phyloP scores from a whole-genome alignment of 1,284 basidiomycete genomes.

The Heterobasidion annosum region DNA sequence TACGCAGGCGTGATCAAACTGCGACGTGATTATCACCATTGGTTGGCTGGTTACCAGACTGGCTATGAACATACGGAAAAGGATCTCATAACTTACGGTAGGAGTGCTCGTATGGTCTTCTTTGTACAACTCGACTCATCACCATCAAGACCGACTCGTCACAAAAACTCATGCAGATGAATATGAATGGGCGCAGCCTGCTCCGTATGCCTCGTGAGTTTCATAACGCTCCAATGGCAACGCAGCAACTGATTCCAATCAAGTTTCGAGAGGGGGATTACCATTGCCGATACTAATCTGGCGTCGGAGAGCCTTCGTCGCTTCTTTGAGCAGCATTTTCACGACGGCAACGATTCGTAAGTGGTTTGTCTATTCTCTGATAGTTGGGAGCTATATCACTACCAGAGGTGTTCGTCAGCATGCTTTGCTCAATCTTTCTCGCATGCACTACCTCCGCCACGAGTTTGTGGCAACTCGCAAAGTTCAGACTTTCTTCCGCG shows the following conservation, averaged over 20 bases:
- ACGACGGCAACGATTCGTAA: constrained; percentile 69
- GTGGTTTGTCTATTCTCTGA: constrained; percentile 17
- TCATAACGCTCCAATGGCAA: not conserved
- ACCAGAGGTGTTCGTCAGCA: constrained; percentile 68
- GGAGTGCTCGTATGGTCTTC: constrained; percentile 5
- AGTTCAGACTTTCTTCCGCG: constrained; percentile 24
- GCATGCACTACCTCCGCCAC: constrained; percentile 63
- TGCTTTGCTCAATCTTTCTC: constrained; percentile 66
- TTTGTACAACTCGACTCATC: not conserved
- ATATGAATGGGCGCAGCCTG: constrained; percentile 51
- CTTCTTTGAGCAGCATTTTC: constrained; percentile 79
- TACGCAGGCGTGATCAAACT: constrained; percentile 57
- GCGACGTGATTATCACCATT: constrained; percentile 52
- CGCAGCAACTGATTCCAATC: constrained; percentile 2
- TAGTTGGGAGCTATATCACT: constrained; percentile 1
- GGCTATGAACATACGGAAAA: constrained; percentile 43
- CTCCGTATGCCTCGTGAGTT: constrained; percentile 52
- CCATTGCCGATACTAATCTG: constrained; percentile 56
- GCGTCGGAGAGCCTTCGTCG: constrained; percentile 62
- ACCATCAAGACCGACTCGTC: constrained; percentile 38
- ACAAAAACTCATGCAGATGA: constrained; percentile 61
- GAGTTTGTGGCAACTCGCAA: constrained; percentile 61
- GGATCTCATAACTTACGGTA: constrained; percentile 48
- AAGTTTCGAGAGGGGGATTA: constrained; percentile 54
- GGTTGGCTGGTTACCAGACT: constrained; percentile 43